Conservation (phyloP, 225 moss, liverwort and hornwort species). For the Bryum argenteum region DNA sequence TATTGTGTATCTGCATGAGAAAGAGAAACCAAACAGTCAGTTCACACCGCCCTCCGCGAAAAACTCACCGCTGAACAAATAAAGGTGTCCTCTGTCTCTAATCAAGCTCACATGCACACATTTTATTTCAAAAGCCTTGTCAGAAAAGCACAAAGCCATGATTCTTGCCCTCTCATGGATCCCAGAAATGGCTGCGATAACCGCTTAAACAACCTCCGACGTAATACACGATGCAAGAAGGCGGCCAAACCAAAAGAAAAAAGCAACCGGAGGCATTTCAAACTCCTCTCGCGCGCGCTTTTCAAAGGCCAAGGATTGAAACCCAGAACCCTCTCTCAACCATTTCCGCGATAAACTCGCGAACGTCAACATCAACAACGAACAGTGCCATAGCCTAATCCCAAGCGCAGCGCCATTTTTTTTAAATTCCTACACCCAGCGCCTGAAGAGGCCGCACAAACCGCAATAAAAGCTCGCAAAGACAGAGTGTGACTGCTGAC, state of each 20-base stretch:
- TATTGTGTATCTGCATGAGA: conserved; percentile 28
- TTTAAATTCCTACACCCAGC: neutral
- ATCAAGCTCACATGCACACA: conserved; percentile 16
- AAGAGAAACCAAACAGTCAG: conserved; percentile 17
- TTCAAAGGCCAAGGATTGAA: conserved; percentile 15
- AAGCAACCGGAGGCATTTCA: conserved; percentile 6
- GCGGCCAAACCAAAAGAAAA: neutral
- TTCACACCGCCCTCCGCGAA: conserved; percentile 9
- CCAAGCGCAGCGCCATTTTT: neutral
- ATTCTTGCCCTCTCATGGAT: neutral
- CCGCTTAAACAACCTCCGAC: conserved; percentile 25
- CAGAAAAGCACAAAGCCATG: neutral
- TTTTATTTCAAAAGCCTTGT: neutral
- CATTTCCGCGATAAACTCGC: neutral
- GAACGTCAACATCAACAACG: neutral
- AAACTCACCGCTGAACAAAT: neutral
- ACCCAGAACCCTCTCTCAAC: conserved; percentile 43
- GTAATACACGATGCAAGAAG: conserved; percentile 30
- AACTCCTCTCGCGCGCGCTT: conserved; percentile 15
- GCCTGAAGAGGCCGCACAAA: neutral
- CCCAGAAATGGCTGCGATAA: conserved; percentile 19
- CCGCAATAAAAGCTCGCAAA: neutral
- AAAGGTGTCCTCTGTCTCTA: neutral
- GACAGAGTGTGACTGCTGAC: conserved; percentile 19
- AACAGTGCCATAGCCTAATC: neutral